Percentiles rank a stretch among this genome's conserved stretches.
Evolutionary conservation across 2,329 filamentous ascomycete genomes (phyloP).

Genomic region (Westerdykella sp.): DNA sequence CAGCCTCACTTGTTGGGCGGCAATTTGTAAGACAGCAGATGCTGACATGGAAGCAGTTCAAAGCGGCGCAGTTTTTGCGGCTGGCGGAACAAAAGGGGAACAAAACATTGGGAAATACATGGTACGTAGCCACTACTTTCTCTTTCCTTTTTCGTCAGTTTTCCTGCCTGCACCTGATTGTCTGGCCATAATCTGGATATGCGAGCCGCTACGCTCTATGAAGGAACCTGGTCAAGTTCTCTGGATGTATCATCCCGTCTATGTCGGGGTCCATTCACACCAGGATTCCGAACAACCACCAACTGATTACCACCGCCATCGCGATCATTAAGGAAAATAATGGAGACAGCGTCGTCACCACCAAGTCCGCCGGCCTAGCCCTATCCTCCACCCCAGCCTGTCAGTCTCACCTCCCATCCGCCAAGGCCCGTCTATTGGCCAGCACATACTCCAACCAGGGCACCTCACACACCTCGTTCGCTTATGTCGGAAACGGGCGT

Average conservation of each 20-base stretch:
- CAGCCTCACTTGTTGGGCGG: slow-evolving; percentile 40
- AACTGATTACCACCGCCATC: too few species aligned
- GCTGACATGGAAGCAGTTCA: slow-evolving; percentile 55
- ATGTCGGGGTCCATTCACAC: too few species aligned
- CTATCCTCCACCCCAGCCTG: slow-evolving; percentile 14
- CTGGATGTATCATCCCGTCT: slow-evolving; percentile 4
- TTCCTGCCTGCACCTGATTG: slow-evolving; percentile 14
- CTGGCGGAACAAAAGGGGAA: slow-evolving; percentile 81
- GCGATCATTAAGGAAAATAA: too few species aligned
- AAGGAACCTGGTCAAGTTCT: slow-evolving; percentile 7
- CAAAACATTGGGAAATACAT: slow-evolving; percentile 89
- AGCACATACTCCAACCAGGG: slow-evolving; percentile 1
- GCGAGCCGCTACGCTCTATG: too few species aligned
- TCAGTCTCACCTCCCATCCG: slow-evolving; percentile 28
- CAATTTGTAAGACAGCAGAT: slow-evolving; percentile 29
- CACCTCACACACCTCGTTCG: slow-evolving; percentile 19
- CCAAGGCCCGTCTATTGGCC: slow-evolving; percentile 30
- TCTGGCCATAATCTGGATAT: too few species aligned
- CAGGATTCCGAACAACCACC: too few species aligned
- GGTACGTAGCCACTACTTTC: slow-evolving; percentile 51
- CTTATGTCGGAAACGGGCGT: slow-evolving; percentile 12
- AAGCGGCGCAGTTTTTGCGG: slow-evolving; percentile 83
- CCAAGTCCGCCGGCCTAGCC: slow-evolving; percentile 8
- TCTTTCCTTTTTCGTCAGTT: slow-evolving; percentile 4
- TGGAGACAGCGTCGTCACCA: slow-evolving; percentile 10